phyloP scores from a whole-genome alignment of 1,284 basidiomycete species.

The Trichosporon ovoides region DNA sequence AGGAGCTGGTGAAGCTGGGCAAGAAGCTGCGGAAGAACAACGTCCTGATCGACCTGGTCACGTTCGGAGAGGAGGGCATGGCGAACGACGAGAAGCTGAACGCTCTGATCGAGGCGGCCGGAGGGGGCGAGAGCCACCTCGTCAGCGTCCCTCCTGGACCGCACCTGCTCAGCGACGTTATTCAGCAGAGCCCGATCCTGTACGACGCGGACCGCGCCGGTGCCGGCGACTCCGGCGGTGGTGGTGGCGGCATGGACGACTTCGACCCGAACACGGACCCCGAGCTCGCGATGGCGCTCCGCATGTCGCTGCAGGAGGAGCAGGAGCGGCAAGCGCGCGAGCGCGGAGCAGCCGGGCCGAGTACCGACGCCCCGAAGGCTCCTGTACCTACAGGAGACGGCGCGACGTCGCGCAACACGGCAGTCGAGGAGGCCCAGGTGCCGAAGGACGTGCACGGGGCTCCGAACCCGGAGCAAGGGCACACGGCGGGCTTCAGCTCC shows the following conservation, averaged over 20 bases:
- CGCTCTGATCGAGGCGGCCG: slow-evolving; percentile 48
- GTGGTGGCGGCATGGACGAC: slow-evolving; percentile 59
- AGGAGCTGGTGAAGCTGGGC: slow-evolving; percentile 75
- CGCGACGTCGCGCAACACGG: slow-evolving; percentile 19
- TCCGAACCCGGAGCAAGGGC: slow-evolving; percentile 13
- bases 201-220: slow-evolving; percentile 54
- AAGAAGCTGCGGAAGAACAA: slow-evolving; percentile 99
- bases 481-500: slow-evolving; percentile 17
- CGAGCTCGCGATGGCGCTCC: slow-evolving; percentile 93
- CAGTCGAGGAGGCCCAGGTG: slow-evolving; percentile 9
- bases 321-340: slow-evolving; percentile 55
- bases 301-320: slow-evolving; percentile 97
- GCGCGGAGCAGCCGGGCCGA: slow-evolving; percentile 18
- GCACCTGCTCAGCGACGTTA: slow-evolving; percentile 74
- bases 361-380: not conserved
- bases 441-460: slow-evolving; percentile 11
- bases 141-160: slow-evolving; percentile 72
- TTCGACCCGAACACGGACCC: slow-evolving; percentile 94
- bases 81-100: slow-evolving; percentile 46
- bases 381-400: too few species aligned
- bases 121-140: slow-evolving; percentile 58
- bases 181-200: slow-evolving; percentile 77
- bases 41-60: slow-evolving; percentile 86
- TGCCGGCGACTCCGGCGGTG: slow-evolving; percentile 47
- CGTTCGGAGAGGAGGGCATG: slow-evolving; percentile 56